Base-by-base conservation (phyloP, 768 basidiomycete genomes). In the Dioszegia crocea region DNA sequence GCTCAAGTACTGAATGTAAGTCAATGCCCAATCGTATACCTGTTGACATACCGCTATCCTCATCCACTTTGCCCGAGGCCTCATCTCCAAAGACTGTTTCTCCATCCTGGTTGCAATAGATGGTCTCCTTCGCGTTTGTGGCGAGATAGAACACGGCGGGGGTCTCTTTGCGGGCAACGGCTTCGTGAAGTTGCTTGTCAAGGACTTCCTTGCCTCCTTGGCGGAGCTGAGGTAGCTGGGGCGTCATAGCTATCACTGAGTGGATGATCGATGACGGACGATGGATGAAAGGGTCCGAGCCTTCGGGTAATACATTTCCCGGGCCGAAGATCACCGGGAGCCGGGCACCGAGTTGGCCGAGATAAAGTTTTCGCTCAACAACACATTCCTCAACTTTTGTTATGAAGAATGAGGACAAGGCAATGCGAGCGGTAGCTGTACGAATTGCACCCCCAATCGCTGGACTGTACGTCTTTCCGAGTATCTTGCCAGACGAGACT, bases 381-480 rank as follows among this genome's bases (percentile, higher is more conserved):
- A 33, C 33, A 6, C 33, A 33, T 33, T 33, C 40, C 14, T 43
- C n/a, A 43, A 9, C 14, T 43, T 43, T 43, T 43, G 40, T 8
- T 17, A 43, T 43, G 9, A 17, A 9, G 10, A 38, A 9, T 38
- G 10, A 38, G 17, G 36, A 9, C 17, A 33, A 33, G 33, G 33
- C 17, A 30, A 27, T 17, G 41, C 24, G 17, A 26, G 51, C 12
- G 21, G 23, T 40, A 26, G 39, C 38, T 26, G 40, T 2, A 21
- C 9, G 38, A 40, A 16, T 24, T 11, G 29, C 43, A 11, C 73
- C 71, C 2, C 54, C 62, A n/a, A 68, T 75, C n/a, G 66, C 71
- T 0, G 74, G 74, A 5, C 54, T 75, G 19, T 71, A 61, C 43
- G 56, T 73, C 17, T 75, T 71, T 41, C 66, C 71, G 0, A 39